These are phyloP conservation scores for Brassica juncea DNA, from an alignment of 345 rosid species.

Conservation along the genomic window DNA sequence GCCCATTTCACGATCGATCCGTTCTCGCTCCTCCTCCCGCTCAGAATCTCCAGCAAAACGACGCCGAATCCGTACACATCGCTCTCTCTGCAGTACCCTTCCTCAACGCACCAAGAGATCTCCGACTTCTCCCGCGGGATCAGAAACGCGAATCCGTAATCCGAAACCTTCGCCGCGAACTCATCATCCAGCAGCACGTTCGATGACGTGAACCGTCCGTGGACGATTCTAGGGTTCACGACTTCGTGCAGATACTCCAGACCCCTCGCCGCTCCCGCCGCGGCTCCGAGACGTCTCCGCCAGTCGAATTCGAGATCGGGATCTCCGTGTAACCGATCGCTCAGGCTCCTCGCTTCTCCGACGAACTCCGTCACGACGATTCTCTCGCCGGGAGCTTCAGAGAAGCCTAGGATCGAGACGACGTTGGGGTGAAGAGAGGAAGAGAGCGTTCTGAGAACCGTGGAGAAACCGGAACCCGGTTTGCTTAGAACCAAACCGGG, in stretches of 20 bases:
- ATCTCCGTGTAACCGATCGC: conserved; percentile 55
- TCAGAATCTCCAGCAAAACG: conserved; percentile 73
- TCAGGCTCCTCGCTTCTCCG: conserved; percentile 53
- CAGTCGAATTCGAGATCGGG: conserved; percentile 47
- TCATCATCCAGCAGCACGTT: conserved; percentile 58
- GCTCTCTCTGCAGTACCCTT: conserved; percentile 68
- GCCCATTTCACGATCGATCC: conserved; percentile 79
- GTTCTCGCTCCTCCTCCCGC: conserved; percentile 66
- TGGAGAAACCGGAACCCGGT: conserved; percentile 65
- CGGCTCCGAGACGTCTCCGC: conserved; percentile 59
- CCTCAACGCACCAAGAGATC: conserved; percentile 55
- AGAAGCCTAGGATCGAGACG: conserved; percentile 63
- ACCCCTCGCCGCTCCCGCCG: conserved; percentile 74
- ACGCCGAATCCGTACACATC: conserved; percentile 87
- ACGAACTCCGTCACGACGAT: conserved; percentile 60
- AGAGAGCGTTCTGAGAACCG: conserved; percentile 62
- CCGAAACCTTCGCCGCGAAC: conserved; percentile 54
- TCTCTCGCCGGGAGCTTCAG: conserved; percentile 92
- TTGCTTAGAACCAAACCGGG: conserved; percentile 66
- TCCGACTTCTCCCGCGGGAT: conserved; percentile 56
- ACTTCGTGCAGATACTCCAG: conserved; percentile 64
- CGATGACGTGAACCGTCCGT: conserved; percentile 70
- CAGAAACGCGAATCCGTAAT: conserved; percentile 72
- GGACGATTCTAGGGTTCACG: conserved; percentile 54
- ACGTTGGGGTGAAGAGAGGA: conserved; percentile 63